Base-by-base conservation (phyloP, 2,329 filamentous ascomycete genomes). In the Cercospora sp. region DNA sequence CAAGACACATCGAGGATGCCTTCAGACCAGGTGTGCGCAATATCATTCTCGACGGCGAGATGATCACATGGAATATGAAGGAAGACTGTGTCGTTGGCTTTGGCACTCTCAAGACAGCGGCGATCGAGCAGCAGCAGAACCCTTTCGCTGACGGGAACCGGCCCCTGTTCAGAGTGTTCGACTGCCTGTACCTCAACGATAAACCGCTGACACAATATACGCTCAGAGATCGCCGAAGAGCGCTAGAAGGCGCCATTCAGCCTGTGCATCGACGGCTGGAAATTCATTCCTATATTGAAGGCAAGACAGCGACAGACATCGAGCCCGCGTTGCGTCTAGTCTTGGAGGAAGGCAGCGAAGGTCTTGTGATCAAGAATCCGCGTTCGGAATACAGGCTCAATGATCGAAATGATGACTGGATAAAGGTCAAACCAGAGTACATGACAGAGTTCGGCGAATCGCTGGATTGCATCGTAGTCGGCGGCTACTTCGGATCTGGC, bases 361-460 rank as follows among this genome's bases (percentile, higher is more conserved):
- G 95, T 1, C 84, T 98, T 0, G 93, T 99, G 0, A 82, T 98
- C 63, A 99, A 99, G 82, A 98, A 97, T 71, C 95, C 95, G 7
- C 86, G 90, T 5, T 97, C 94, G 0, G 86, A 88, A 75, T 99
- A 99, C 78, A 86, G 88, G 6, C 85, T 98, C 9, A 97, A 97
- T 76, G 91, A 92, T 73, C 90, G 95, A 59, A 95, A 96, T 75
- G 92, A 97, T 74, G 92, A 97, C 79, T 99, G 95, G 95, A 90
- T 97, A 81, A 99, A 99, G 78, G 94, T 99, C 8, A 99, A 99
- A 76, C 95, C 95, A 1, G 95, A 99, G 72, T 99, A 99, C 79
- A 97, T 98, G 94, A 90, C 90, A 2, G 94, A 97, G 70, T 97
- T 95, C 78, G 95, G 95, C 69, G 94, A 98, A 80, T 92, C 91